Conservation (phyloP, 306 rosid species). For the Gleditsia sinensis region DNA sequence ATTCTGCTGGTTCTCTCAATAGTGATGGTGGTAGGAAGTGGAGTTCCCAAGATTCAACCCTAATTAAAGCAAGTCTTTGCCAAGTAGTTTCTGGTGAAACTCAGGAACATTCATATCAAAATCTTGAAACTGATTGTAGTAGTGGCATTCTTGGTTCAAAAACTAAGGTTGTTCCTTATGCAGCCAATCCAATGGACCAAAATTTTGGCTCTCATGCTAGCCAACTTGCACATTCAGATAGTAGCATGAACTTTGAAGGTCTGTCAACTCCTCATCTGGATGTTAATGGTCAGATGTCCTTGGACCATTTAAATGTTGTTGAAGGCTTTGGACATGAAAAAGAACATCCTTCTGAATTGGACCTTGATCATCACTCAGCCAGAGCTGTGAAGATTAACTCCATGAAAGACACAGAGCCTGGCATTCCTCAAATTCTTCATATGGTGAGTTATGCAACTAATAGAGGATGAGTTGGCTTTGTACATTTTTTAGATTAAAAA, state of each 20-base stretch:
- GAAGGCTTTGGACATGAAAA: slow-evolving; percentile 53
- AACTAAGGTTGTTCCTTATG: slow-evolving; percentile 50
- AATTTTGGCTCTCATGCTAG: slow-evolving; percentile 55
- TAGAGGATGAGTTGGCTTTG: slow-evolving; percentile 16
- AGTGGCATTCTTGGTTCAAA: slow-evolving; percentile 49
- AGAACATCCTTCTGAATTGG: slow-evolving; percentile 57
- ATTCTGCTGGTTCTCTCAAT: slow-evolving; percentile 88
- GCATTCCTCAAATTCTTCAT: slow-evolving; percentile 95
- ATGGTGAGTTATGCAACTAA: slow-evolving; percentile 57
- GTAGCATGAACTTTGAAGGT: slow-evolving; percentile 57
- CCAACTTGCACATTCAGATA: slow-evolving; percentile 53
- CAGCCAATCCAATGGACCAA: slow-evolving; percentile 47
- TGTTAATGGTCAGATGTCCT: slow-evolving; percentile 55
- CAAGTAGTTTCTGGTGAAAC: slow-evolving; percentile 69
- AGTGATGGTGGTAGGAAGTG: slow-evolving; percentile 86
- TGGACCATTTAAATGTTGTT: slow-evolving; percentile 51
- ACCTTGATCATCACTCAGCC: slow-evolving; percentile 48
- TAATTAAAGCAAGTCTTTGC: slow-evolving; percentile 51
- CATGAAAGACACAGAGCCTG: slow-evolving; percentile 60
- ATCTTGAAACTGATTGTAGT: slow-evolving; percentile 59
- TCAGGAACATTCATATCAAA: slow-evolving; percentile 58
- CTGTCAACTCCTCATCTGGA: slow-evolving; percentile 53
- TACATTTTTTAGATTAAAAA: not conserved
- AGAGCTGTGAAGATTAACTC: slow-evolving; percentile 49
- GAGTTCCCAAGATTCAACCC: slow-evolving; percentile 81